Evolutionary conservation across 768 basidiomycete species (phyloP).

Genomic region (Psilocybe azurescens): DNA sequence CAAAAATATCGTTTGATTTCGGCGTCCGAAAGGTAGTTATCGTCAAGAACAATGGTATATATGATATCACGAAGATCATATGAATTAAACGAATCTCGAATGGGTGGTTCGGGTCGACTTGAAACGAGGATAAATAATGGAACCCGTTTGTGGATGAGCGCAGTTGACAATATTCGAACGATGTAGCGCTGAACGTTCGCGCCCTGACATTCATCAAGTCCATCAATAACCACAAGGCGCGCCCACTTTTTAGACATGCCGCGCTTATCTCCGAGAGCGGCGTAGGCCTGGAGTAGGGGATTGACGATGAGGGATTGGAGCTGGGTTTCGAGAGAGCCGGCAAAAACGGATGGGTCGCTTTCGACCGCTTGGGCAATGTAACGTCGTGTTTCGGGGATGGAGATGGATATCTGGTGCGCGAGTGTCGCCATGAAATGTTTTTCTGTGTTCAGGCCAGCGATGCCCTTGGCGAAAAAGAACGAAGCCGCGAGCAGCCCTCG

Average conservation of each 20-base stretch:
- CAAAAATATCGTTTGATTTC: conserved; percentile 31
- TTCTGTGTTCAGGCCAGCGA: conserved; percentile 29
- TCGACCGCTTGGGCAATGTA: conserved; percentile 31
- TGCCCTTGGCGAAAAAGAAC: conserved; percentile 30
- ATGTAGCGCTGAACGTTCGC: conserved; percentile 33
- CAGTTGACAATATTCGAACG: conserved; percentile 31
- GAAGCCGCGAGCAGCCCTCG: conserved; percentile 27
- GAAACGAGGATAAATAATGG: conserved; percentile 34
- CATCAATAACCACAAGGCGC: conserved; percentile 32
- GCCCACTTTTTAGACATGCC: conserved; percentile 24
- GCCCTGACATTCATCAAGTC: conserved; percentile 31
- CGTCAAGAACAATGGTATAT: conserved; percentile 29
- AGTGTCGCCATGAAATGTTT: conserved; percentile 34
- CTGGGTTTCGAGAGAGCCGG: conserved; percentile 29
- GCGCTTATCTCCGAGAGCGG: conserved; percentile 21
- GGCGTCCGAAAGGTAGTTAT: conserved; percentile 27
- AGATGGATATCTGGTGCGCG: conserved; percentile 30
- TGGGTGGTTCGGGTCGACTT: conserved; percentile 32
- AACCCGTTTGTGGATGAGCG: conserved; percentile 27
- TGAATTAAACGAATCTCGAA: conserved; percentile 33
- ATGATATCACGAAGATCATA: conserved; percentile 32
- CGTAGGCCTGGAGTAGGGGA: conserved; percentile 27
- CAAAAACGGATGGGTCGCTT: conserved; percentile 30
- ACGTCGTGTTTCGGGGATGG: conserved; percentile 29
- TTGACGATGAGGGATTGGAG: conserved; percentile 30